These are phyloP conservation scores for Saturnispora galanensis DNA, from an alignment of 805 yeast genomes.

Conservation along the genomic window DNA sequence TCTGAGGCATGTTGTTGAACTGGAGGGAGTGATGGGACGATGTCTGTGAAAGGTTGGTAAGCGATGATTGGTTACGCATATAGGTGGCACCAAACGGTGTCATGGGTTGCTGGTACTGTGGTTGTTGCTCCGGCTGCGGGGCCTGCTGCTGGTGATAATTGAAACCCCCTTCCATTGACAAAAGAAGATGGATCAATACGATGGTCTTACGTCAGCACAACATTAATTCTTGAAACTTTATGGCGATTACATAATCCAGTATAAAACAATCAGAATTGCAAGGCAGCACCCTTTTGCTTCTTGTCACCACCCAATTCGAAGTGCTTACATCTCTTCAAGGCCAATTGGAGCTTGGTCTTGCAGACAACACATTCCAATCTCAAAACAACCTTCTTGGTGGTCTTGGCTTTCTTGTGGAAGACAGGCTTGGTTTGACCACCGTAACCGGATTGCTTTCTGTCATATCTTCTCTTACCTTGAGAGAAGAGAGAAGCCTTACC, in stretches of 20 bases:
- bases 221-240: not conserved
- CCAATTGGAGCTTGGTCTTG: slow-evolving; percentile 96
- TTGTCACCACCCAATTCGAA: slow-evolving; percentile 99
- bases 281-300: slow-evolving; percentile 99
- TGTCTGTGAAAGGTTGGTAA: not conserved
- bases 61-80: not conserved
- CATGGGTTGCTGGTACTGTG: not conserved
- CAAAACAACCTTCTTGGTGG: slow-evolving; percentile 99
- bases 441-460: slow-evolving; percentile 99
- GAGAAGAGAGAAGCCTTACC: slow-evolving; percentile 99
- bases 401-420: slow-evolving; percentile 99
- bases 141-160: not conserved
- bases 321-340: slow-evolving; percentile 99
- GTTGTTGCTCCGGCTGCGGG: not conserved
- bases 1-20: not conserved
- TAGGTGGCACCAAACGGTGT: not conserved
- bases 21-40: not conserved
- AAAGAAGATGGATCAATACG: not conserved
- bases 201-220: not conserved
- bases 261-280: slow-evolving; percentile 71
- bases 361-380: slow-evolving; percentile 98
- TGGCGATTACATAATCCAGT: slow-evolving; percentile 7
- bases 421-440: slow-evolving; percentile 99
- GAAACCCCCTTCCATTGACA: not conserved
- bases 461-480: slow-evolving; percentile 99